These are phyloP conservation scores for Venturia asperata DNA, from an alignment of 2,329 filamentous ascomycete genomes.

Conservation along the genomic window DNA sequence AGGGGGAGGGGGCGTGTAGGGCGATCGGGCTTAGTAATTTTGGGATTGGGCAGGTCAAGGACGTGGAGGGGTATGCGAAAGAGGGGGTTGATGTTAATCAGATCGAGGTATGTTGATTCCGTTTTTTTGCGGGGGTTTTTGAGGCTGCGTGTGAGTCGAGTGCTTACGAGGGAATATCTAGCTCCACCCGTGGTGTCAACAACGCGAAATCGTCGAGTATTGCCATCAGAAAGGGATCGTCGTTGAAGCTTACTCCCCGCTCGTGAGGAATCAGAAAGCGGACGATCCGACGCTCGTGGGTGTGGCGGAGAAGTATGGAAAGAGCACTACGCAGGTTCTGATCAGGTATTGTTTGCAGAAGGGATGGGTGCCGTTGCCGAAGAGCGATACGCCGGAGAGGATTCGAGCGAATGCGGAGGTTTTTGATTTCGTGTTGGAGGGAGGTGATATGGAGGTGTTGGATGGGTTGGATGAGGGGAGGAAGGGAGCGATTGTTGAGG, in stretches of 20 bases:
- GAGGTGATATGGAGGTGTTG: slow-evolving; percentile 51
- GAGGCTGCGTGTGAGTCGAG: neutral
- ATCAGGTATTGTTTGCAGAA: slow-evolving; percentile 56
- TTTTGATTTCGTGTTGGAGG: slow-evolving; percentile 53
- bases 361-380: slow-evolving; percentile 50
- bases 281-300: slow-evolving; percentile 42
- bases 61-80: slow-evolving; percentile 49
- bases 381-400: slow-evolving; percentile 52
- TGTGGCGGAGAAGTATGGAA: slow-evolving; percentile 47
- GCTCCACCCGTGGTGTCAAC: slow-evolving; percentile 63
- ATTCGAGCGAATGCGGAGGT: slow-evolving; percentile 55
- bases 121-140: no score
- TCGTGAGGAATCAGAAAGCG: slow-evolving; percentile 41
- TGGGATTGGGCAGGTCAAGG: slow-evolving; percentile 41
- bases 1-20: slow-evolving; percentile 40
- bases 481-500: slow-evolving; percentile 5
- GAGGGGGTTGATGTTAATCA: slow-evolving; percentile 64
- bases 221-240: slow-evolving; percentile 63
- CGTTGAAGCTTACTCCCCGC: slow-evolving; percentile 59
- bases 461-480: slow-evolving; percentile 42
- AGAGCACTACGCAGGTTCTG: slow-evolving; percentile 49
- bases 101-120: slow-evolving; percentile 46
- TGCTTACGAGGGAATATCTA: slow-evolving; percentile 47
- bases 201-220: slow-evolving; percentile 63
- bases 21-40: slow-evolving; percentile 48